phyloP scores from a whole-genome alignment of 2,329 filamentous ascomycete genomes.

The Stemphylium lycopersici region DNA sequence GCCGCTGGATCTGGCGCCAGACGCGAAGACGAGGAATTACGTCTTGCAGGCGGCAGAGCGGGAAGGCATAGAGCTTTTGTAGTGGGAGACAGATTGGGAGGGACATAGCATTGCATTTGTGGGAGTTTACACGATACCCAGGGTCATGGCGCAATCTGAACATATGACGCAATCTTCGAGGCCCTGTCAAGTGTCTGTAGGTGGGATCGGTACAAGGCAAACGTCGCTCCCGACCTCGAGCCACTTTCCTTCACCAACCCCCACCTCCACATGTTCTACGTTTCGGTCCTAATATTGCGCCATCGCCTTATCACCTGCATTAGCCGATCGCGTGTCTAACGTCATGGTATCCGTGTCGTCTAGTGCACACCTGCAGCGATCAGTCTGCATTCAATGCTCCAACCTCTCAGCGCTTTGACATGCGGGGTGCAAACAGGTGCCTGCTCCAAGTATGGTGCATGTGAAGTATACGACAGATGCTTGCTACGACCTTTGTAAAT shows the following conservation, averaged over 20 bases:
- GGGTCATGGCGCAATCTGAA: slow-evolving; percentile 5
- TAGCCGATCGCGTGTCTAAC: not conserved
- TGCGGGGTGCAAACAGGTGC: not conserved
- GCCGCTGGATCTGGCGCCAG: slow-evolving; percentile 83
- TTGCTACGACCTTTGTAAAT: not conserved
- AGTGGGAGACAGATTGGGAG: slow-evolving; percentile 2
- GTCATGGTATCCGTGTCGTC: not conserved
- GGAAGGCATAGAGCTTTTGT: slow-evolving; percentile 74
- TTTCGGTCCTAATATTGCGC: slow-evolving; percentile 13
- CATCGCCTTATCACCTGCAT: slow-evolving; percentile 4
- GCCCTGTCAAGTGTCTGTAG: not conserved
- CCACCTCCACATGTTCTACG: slow-evolving; percentile 6
- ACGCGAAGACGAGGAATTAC: slow-evolving; percentile 80
- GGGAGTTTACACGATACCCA: slow-evolving; percentile 21
- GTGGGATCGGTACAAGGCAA: not conserved
- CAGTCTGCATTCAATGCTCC: slow-evolving; percentile 4
- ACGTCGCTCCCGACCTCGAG: not conserved
- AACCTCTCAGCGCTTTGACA: not conserved
- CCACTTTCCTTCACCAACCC: not conserved
- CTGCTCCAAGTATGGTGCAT: not conserved
- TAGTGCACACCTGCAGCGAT: not conserved
- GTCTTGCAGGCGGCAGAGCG: slow-evolving; percentile 79
- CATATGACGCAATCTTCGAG: not conserved
- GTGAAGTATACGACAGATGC: slow-evolving; percentile 3
- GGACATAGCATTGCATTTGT: slow-evolving; percentile 7